Base-by-base conservation (phyloP, 805 yeast genomes). In the Komagataella kurtzmanii region DNA sequence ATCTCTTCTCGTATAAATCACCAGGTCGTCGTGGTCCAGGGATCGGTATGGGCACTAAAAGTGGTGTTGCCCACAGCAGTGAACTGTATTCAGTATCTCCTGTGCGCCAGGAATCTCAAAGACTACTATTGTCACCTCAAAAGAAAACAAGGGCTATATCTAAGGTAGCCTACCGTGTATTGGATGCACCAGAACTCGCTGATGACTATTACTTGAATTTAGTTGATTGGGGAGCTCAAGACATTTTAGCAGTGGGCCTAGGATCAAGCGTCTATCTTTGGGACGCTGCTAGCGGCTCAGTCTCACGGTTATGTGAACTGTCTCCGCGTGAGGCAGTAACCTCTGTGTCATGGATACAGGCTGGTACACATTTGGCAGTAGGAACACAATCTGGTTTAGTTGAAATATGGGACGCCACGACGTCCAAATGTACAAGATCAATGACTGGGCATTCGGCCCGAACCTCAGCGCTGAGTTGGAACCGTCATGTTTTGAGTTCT, bases 191-290 rank as follows among this genome's bases (percentile, higher is more conserved):
- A 0, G 96, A 88, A 49, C 71, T 93, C 19, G 88, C 88, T 5
- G 98, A 93, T 64, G 98, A 91, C 63, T 91, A 90, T 62, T 91
- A 91, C 63, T 74, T 89, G 50, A 93, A 93, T 59, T 72, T 93
- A 52, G 85, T 93, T 1, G 98, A 93, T 63, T 91, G 99, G 99
- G 96, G 97, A 0, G 78, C 88, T 23, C 88, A 83, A 53, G 95
- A 91, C 65, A 70, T 86, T 40, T 69, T 93, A 45, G 96, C 91
- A 1, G 98, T 93, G 6, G 98, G 97, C 0, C 71, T 93, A 47
- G 95, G 93, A 0, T 81, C 87, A 49, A 76, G 86, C 48, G 97
- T 90, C 1, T 93, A 93, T 62, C 68, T 91, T 12, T 90, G 98
- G 88, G 89, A 89, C 63, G 95, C 95, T 1, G 71, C 81, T 7